Base-by-base conservation (phyloP, 768 basidiomycete species). In the Boletus insuetus region DNA sequence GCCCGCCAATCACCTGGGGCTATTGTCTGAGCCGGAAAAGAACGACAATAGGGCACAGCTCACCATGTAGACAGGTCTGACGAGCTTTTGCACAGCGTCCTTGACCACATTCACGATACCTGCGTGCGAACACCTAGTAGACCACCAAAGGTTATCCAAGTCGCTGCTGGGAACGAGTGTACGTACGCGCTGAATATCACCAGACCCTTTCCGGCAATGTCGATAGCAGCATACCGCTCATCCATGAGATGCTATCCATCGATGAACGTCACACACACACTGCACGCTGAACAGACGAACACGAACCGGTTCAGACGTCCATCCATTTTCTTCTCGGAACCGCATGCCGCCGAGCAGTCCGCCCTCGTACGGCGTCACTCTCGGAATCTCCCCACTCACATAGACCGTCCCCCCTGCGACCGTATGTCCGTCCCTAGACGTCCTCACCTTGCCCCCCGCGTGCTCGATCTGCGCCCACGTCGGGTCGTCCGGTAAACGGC, bases 101-200 rank as follows among this genome's bases (percentile, higher is more conserved):
- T 78, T 84, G 51, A 89, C 74, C 26, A 94, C 91, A 58, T 94
- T 94, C 42, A 89, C 85, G 51, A 93, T 91, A 1, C 91, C 91
- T 4, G 91, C 91, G 71, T 93, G 91, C 7, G 84, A 85, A 59
- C 84, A 86, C 29, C 81, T 83, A 38, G 17, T 13, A 42, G 49
- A 17, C 45, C 31, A 17, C 19, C 46, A 16, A 47, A 42, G 29
- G 53, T 19, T 42, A 46, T 49, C 37, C 24, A 19, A 46, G 31
- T 22, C 3, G n/a, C 26, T 11, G 26, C 37, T 17, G 17, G 24
- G 9, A 50, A 47, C 16, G 16, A 53, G 39, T 20, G 34, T 12
- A 78, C 89, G 69, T 56, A 90, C 86, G 92, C 84, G 74, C 88
- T 91, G 70, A 94, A 91, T 52, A 94, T 77, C 22, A 93, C 79